These are phyloP conservation scores for Talaromyces sp. DNA, from an alignment of 2,329 filamentous ascomycete genomes.

Conservation along the genomic window DNA sequence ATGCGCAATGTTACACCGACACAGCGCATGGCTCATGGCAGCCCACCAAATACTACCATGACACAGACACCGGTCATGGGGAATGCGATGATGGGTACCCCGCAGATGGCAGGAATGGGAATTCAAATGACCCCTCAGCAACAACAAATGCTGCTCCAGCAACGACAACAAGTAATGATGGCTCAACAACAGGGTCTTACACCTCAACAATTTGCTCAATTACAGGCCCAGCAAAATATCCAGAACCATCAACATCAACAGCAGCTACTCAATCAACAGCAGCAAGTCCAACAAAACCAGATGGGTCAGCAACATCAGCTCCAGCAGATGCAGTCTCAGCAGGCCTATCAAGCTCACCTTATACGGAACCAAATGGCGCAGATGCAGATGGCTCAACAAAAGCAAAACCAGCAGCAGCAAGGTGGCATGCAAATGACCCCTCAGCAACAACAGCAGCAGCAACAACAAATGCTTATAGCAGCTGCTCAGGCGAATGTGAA, in stretches of 20 bases:
- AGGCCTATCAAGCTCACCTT: slow-evolving; percentile 22
- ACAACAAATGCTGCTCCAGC: slow-evolving; percentile 39
- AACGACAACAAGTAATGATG: slow-evolving; percentile 38
- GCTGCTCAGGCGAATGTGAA: slow-evolving; percentile 35
- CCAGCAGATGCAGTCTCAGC: slow-evolving; percentile 22
- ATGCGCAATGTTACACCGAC: slow-evolving; percentile 48
- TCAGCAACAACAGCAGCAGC: slow-evolving; percentile 35
- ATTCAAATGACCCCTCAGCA: slow-evolving; percentile 39
- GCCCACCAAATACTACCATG: slow-evolving; percentile 42
- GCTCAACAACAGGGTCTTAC: slow-evolving; percentile 39
- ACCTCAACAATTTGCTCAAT: slow-evolving; percentile 40
- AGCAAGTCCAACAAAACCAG: slow-evolving; percentile 30
- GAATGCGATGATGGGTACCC: slow-evolving; percentile 40
- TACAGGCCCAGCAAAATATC: slow-evolving; percentile 48
- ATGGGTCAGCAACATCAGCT: slow-evolving; percentile 29
- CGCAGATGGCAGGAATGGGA: slow-evolving; percentile 35
- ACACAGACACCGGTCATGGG: slow-evolving; percentile 46
- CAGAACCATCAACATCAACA: slow-evolving; percentile 36
- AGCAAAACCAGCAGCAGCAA: slow-evolving; percentile 21
- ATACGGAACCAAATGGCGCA: slow-evolving; percentile 24
- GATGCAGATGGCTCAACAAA: slow-evolving; percentile 32
- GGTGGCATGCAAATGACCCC: slow-evolving; percentile 17
- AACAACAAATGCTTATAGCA: slow-evolving; percentile 39
- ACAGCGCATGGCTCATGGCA: slow-evolving; percentile 46
- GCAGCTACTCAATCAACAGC: slow-evolving; percentile 35